These are phyloP conservation scores for Euphorbia celastroides DNA, from an alignment of 441 rosid genomes.

Conservation along the genomic window DNA sequence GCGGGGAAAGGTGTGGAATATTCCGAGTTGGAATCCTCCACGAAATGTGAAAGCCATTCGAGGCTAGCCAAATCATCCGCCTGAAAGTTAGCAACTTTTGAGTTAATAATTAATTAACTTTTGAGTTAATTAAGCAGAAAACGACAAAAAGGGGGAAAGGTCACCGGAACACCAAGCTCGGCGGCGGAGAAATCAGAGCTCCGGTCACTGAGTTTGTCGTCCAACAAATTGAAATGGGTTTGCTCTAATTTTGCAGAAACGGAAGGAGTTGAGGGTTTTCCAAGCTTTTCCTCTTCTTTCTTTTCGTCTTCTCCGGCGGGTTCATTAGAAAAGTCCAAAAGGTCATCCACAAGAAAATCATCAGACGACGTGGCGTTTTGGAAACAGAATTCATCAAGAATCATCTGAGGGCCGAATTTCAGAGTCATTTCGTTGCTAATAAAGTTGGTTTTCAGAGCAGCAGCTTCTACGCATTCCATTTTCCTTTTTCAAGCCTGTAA, in stretches of 20 bases:
- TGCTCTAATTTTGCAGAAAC: slow-evolving; percentile 21
- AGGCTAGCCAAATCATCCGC: slow-evolving; percentile 67
- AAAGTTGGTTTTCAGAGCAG: slow-evolving; percentile 49
- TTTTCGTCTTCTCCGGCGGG: slow-evolving; percentile 31
- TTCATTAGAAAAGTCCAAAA: slow-evolving; percentile 66
- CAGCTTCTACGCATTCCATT: slow-evolving; percentile 66
- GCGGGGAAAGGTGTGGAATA: slow-evolving; percentile 49
- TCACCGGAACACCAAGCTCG: slow-evolving; percentile 63
- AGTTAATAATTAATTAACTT: background rate
- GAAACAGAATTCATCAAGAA: slow-evolving; percentile 31
- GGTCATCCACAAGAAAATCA: slow-evolving; percentile 59
- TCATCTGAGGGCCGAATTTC: slow-evolving; percentile 27
- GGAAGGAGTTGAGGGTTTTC: slow-evolving; percentile 6
- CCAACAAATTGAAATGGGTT: slow-evolving; percentile 7
- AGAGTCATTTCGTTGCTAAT: slow-evolving; percentile 35
- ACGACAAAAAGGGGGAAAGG: background rate
- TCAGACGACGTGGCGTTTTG: slow-evolving; percentile 42
- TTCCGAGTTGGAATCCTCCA: slow-evolving; percentile 76
- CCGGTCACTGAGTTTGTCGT: slow-evolving; percentile 10
- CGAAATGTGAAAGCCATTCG: slow-evolving; percentile 89
- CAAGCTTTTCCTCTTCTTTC: slow-evolving; percentile 4
- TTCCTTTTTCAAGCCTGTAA: slow-evolving; percentile 17
- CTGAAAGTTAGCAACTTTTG: slow-evolving; percentile 33
- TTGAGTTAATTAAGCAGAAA: background rate
- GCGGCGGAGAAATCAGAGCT: slow-evolving; percentile 28